These are phyloP conservation scores for Pleurotus giganteus DNA, from an alignment of 768 basidiomycete species.

Conservation along the genomic window DNA sequence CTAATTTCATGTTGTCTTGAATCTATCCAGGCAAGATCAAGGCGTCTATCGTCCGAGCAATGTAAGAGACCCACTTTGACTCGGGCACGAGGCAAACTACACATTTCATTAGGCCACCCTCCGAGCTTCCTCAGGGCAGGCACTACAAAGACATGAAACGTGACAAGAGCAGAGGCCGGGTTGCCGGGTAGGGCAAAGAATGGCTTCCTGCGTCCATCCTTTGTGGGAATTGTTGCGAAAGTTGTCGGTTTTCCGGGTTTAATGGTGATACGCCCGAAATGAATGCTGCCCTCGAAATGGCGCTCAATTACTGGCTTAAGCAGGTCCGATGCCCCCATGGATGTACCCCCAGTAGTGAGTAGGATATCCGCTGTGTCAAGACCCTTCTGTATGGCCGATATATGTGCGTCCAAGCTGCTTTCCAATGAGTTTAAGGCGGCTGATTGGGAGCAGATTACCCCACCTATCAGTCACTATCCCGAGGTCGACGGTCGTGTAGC, in stretches of 20 bases:
- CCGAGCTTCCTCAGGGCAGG: slow-evolving; percentile 75
- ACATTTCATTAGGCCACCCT: slow-evolving; percentile 55
- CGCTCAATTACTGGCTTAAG: slow-evolving; percentile 88
- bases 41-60: background rate
- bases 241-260: slow-evolving; percentile 90
- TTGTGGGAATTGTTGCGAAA: slow-evolving; percentile 71
- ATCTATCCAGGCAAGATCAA: slow-evolving; percentile 35
- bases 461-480: slow-evolving; percentile 80
- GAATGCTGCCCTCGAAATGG: slow-evolving; percentile 69
- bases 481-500: slow-evolving; percentile 76
- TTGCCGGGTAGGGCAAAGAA: slow-evolving; percentile 88
- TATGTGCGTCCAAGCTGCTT: slow-evolving; percentile 54
- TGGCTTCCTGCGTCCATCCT: slow-evolving; percentile 45
- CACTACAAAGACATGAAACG: slow-evolving; percentile 80
- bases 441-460: slow-evolving; percentile 17
- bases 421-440: slow-evolving; percentile 1
- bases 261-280: slow-evolving; percentile 83
- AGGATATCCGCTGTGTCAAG: slow-evolving; percentile 68
- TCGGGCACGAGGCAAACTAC: slow-evolving; percentile 57
- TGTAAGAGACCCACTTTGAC: slow-evolving; percentile 52
- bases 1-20: slow-evolving; percentile 60
- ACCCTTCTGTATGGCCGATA: slow-evolving; percentile 53
- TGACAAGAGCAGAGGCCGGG: slow-evolving; percentile 85
- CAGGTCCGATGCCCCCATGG: slow-evolving; percentile 87
- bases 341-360: slow-evolving; percentile 86